Percentiles rank a stretch among this genome's conserved stretches.
Conservation (phyloP, 2,329 filamentous ascomycete genomes). For the Colletotrichum tofieldiae region DNA sequence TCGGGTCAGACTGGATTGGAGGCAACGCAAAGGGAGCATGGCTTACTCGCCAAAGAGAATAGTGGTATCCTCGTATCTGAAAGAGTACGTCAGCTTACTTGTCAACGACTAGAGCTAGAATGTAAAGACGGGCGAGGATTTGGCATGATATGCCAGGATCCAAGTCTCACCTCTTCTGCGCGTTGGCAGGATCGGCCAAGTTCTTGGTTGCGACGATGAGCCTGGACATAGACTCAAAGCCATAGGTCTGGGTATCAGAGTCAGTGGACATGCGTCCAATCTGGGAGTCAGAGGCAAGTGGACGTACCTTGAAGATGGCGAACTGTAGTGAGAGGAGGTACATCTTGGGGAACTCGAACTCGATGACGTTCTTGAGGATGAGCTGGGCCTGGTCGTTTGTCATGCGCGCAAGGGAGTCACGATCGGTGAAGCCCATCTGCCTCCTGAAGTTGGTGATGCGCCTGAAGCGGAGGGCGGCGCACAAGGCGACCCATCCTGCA, state of each 20-base stretch:
- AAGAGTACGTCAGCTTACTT: neutral
- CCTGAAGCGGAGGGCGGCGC: conserved; percentile 56
- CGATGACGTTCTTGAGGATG: conserved; percentile 55
- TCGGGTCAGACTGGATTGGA: neutral
- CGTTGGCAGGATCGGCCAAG: conserved; percentile 50
- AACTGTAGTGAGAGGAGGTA: conserved; percentile 56
- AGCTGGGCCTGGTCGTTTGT: conserved; percentile 61
- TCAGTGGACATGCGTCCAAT: neutral
- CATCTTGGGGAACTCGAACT: conserved; percentile 57
- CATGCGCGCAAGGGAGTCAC: conserved; percentile 57
- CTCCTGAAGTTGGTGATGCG: conserved; percentile 50
- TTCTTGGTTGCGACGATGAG: conserved; percentile 56
- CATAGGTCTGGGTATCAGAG: conserved; percentile 53
- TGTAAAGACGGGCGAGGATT: neutral
- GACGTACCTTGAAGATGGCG: conserved; percentile 57
- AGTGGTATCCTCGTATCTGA: conserved; percentile 60
- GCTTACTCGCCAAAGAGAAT: conserved; percentile 55
- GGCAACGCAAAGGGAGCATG: neutral
- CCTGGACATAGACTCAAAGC: conserved; percentile 55
- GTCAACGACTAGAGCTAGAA: neutral
- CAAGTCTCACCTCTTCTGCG: conserved; percentile 54
- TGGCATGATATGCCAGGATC: neutral
- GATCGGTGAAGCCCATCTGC: conserved; percentile 52
- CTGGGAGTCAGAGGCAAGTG: neutral
- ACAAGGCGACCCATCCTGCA: conserved; percentile 53